These are phyloP conservation scores for Emmonsiellopsis sp. DNA, from an alignment of 2,329 filamentous ascomycete species.

Conservation along the genomic window DNA sequence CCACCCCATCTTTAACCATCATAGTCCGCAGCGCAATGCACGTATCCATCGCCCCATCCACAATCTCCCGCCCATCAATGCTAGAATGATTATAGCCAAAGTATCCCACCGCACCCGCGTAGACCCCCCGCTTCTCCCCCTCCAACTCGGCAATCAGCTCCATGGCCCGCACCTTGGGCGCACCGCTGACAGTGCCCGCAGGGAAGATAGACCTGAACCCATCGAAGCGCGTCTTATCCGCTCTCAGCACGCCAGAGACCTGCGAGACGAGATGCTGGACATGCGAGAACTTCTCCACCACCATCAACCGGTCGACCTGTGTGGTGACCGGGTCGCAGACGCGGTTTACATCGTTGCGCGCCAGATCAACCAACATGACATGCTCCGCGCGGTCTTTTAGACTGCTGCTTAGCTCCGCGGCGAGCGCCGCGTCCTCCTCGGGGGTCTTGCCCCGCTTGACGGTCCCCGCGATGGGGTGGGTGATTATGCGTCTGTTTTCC, in stretches of 20 bases:
- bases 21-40: slow-evolving; percentile 80
- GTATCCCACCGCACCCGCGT: slow-evolving; percentile 93
- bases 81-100: slow-evolving; percentile 78
- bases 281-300: slow-evolving; percentile 88
- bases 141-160: slow-evolving; percentile 93
- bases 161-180: slow-evolving; percentile 95
- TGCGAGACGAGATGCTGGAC: slow-evolving; percentile 96
- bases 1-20: slow-evolving; percentile 82
- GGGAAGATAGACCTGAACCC: slow-evolving; percentile 96
- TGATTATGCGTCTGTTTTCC: slow-evolving; percentile 79
- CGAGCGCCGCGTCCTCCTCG: slow-evolving; percentile 73
- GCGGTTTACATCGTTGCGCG: slow-evolving; percentile 92
- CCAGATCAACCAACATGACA: slow-evolving; percentile 95
- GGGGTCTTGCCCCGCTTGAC: slow-evolving; percentile 75
- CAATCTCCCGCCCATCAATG: slow-evolving; percentile 48
- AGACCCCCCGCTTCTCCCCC: slow-evolving; percentile 85
- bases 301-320: slow-evolving; percentile 88
- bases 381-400: slow-evolving; percentile 91
- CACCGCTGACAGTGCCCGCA: slow-evolving; percentile 88
- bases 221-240: slow-evolving; percentile 81
- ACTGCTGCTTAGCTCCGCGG: slow-evolving; percentile 64
- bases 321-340: slow-evolving; percentile 87
- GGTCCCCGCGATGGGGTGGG: slow-evolving; percentile 93
- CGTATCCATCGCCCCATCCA: slow-evolving; percentile 86
- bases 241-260: slow-evolving; percentile 80